Evolutionary conservation across 805 yeast species (phyloP), one percentile per base, ranked within the genome.

Genomic region (Sugiyamaella marilandica): DNA sequence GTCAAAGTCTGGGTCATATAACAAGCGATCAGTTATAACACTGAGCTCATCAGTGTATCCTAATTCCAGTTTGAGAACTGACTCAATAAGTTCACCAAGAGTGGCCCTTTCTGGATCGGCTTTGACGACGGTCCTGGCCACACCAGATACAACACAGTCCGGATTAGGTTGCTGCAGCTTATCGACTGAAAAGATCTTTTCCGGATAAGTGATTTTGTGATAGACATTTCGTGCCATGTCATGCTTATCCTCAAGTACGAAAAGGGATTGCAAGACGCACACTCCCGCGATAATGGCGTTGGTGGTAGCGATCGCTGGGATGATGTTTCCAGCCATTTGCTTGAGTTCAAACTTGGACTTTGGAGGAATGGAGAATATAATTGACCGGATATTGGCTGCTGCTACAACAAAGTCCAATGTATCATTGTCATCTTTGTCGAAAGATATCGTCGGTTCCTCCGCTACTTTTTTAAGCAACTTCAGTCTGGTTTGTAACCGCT

Each of bases 241-340:
- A 14, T 53, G 47, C 14, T 56, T 55, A 19, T 60, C 60, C 11
- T 62, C 61, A 9, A 62, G 44, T 29, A 58, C 66, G 65, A 80
- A 79, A 45, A 90, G 70, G 0, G 95, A 85, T 36, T 84, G 81
- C 37, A 92, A 66, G 2, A 90, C 83, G 13, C 94, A 85, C 59
- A 89, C 78, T 0, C 99, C 99, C 0, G 97, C 90, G 60, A 94
- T 84, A 11, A 94, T 84, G 0, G 99, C 98, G 67, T 94, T 94
- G 2, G 97, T 92, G 1, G 99, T 94, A 5, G 99, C 98, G 60
- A 95, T 91, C 0, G 99, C 99, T 0, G 99, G 99, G 39, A 94
- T 94, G 62, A 94, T 94, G 68, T 92, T 94, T 5, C 99, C 99
- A 0, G 99, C 99, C 58, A 92, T 90, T 53, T 72, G 95, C 66